These are phyloP conservation scores for Herpetomonas samuelpessoai DNA, from an alignment of 208 protist genomes.

Conservation along the genomic window DNA sequence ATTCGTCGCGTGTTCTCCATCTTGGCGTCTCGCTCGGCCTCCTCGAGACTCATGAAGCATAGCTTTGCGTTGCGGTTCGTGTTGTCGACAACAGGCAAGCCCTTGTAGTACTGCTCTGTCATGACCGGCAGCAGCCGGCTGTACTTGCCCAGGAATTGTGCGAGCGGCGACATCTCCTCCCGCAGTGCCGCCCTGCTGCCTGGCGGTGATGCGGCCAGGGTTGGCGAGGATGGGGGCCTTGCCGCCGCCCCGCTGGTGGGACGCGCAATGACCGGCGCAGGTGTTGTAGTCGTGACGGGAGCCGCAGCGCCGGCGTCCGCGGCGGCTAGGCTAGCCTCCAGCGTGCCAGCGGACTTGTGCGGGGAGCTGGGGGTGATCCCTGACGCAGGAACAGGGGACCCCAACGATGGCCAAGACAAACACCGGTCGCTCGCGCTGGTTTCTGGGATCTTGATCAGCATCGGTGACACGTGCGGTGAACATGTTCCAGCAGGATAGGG, in stretches of 20 bases:
- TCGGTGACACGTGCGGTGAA: too few relatives aligned
- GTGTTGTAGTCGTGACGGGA: too few relatives aligned
- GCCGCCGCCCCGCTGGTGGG: too few relatives aligned
- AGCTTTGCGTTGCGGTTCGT: constrained; percentile 19
- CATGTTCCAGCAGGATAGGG: too few relatives aligned
- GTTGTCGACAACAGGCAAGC: constrained; percentile 17
- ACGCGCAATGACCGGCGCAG: background rate
- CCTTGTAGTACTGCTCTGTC: constrained; percentile 67
- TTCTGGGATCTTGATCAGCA: too few relatives aligned
- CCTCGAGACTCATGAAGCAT: constrained; percentile 72
- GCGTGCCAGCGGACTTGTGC: too few relatives aligned
- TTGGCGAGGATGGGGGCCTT: background rate
- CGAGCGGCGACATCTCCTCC: background rate
- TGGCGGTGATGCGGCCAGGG: background rate
- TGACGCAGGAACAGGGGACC: too few relatives aligned
- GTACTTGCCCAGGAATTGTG: constrained; percentile 44
- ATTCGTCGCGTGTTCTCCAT: constrained; percentile 65
- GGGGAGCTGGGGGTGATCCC: too few relatives aligned
- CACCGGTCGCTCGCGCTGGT: too few relatives aligned
- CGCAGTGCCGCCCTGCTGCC: background rate
- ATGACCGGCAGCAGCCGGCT: constrained; percentile 51
- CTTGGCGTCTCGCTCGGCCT: constrained; percentile 29
- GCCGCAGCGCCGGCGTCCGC: too few relatives aligned
- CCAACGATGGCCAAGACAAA: too few relatives aligned
- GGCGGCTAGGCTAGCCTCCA: too few relatives aligned